Conservation (phyloP, 495 filamentous ascomycete species). For the Lindgomyces ingoldianus region DNA sequence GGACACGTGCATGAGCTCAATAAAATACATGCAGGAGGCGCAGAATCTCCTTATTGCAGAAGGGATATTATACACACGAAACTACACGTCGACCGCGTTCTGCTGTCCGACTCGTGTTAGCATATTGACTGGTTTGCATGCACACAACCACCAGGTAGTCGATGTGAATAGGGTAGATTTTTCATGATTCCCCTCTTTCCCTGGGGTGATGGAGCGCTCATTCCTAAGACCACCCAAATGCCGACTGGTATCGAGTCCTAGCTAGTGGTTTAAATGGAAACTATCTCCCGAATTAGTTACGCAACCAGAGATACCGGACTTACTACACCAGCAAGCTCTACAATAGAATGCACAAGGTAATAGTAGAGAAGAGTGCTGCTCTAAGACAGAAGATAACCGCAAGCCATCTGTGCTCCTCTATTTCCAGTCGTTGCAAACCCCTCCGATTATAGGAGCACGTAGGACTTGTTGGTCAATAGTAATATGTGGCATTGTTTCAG, state of each 20-base stretch:
- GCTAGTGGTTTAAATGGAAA: background rate
- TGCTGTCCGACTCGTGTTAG: conserved; percentile 67
- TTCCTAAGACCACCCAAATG: no score
- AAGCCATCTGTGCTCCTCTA: no score
- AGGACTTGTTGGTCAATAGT: background rate
- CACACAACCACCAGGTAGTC: conserved; percentile 8
- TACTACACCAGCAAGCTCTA: conserved; percentile 16
- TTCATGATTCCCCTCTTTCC: no score
- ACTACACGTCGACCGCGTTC: conserved; percentile 64
- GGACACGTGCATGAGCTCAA: conserved; percentile 60
- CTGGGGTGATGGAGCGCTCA: no score
- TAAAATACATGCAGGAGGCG: conserved; percentile 54
- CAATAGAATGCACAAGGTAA: no score
- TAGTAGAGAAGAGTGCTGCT: no score
- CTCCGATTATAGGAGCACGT: no score
- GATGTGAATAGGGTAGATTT: background rate
- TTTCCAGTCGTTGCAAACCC: no score
- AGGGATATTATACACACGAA: conserved; percentile 58
- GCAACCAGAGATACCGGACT: conserved; percentile 3
- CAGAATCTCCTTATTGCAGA: conserved; percentile 39
- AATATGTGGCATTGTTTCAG: conserved; percentile 8
- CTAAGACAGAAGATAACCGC: no score
- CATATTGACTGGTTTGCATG: conserved; percentile 44
- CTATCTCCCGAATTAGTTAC: conserved; percentile 9
- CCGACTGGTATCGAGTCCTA: background rate